Conservation (phyloP, 805 yeast species). For the Kodamaea kaohsiungensis region DNA sequence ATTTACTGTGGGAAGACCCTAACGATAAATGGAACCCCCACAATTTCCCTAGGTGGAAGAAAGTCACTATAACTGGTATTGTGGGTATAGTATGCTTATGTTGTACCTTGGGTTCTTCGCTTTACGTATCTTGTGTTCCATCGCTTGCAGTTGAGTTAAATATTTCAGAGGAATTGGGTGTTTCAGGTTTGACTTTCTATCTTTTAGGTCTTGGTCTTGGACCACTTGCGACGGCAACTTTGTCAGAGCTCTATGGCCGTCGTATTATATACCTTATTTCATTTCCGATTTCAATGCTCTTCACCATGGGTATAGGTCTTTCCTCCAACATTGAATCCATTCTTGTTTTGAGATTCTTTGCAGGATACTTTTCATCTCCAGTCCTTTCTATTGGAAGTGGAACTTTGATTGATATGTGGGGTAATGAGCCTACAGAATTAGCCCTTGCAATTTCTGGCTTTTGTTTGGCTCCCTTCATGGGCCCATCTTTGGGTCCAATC, state of each 20-base stretch:
- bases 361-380: conserved; percentile 78
- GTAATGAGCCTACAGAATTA: conserved; percentile 49
- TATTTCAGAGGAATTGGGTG: conserved; percentile 57
- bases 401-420: conserved; percentile 76
- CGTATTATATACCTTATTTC: conserved; percentile 59
- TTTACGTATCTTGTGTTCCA: conserved; percentile 65
- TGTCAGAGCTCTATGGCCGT: conserved; percentile 70
- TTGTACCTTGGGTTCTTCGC: conserved; percentile 74
- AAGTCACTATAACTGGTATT: conserved; percentile 65
- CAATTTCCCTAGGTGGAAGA: conserved; percentile 65
- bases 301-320: conserved; percentile 73
- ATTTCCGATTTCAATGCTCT: conserved; percentile 66
- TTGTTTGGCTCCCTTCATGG: conserved; percentile 76
- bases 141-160: conserved; percentile 50
- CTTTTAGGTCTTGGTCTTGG: conserved; percentile 71
- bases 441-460: conserved; percentile 76
- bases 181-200: conserved; percentile 71
- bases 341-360: conserved; percentile 68
- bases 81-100: conserved; percentile 66
- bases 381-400: conserved; percentile 87
- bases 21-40: conserved; percentile 64
- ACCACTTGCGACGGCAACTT: conserved; percentile 70
- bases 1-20: conserved; percentile 59
- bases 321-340: conserved; percentile 60
- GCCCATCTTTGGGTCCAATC: conserved; percentile 77